phyloP scores from a whole-genome alignment of 2,329 filamentous ascomycete species.

The Ceratocystis cubensis region DNA sequence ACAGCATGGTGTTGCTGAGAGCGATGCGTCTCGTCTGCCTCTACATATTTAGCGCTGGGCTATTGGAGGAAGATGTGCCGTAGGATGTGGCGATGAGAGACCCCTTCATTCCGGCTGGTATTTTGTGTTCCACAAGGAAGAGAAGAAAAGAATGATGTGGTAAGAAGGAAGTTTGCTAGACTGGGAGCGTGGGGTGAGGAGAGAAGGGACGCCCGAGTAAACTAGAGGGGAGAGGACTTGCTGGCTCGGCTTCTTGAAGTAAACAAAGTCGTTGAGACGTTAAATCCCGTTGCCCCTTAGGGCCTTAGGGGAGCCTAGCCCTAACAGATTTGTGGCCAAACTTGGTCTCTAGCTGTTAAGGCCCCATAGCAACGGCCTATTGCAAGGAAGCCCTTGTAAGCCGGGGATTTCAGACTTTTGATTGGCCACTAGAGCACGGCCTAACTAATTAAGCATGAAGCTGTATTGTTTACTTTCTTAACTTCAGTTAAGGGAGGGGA shows the following conservation, averaged over 20 bases:
- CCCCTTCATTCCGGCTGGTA: neutral
- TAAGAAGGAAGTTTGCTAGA: neutral
- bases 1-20: too few relatives aligned
- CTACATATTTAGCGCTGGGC: neutral
- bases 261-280: slow-evolving; percentile 2
- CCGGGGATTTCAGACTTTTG: neutral
- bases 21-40: neutral
- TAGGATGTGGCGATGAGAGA: neutral
- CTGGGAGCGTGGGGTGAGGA: neutral
- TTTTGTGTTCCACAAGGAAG: neutral
- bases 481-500: neutral
- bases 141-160: neutral
- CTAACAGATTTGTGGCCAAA: neutral
- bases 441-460: neutral
- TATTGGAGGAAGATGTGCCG: neutral
- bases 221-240: neutral
- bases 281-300: neutral
- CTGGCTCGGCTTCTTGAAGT: neutral
- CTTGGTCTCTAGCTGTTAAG: neutral
- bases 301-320: neutral
- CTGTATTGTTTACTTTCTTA: slow-evolving; percentile 18
- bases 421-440: neutral
- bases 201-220: neutral
- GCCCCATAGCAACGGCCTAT: neutral
- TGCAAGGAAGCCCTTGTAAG: neutral